These are phyloP conservation scores for Sphaerulina populicola DNA, from an alignment of 2,329 filamentous ascomycete genomes.

Conservation along the genomic window DNA sequence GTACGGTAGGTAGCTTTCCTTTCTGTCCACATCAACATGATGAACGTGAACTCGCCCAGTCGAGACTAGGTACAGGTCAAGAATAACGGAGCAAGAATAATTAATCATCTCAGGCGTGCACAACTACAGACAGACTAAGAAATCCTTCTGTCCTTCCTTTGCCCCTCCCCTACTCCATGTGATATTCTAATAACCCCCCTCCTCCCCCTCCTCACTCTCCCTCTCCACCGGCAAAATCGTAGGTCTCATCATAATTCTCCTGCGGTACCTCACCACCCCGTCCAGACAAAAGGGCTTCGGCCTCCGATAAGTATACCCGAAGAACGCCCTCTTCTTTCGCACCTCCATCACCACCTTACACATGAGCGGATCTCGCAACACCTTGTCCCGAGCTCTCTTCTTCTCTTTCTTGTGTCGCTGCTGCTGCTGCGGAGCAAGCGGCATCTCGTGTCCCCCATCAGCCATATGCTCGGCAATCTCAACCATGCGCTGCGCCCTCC, in stretches of 20 bases:
- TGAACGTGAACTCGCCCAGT: too few relatives aligned
- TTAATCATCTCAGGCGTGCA: too few relatives aligned
- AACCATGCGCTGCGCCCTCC: constrained; percentile 25
- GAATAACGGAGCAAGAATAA: too few relatives aligned
- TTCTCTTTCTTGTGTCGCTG: constrained; percentile 49
- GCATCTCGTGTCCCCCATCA: constrained; percentile 12
- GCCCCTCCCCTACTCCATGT: neutral
- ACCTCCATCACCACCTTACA: constrained; percentile 65
- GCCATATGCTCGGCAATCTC: constrained; percentile 23
- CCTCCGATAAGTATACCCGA: constrained; percentile 78
- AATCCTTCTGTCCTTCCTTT: too few relatives aligned
- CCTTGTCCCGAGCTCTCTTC: constrained; percentile 73
- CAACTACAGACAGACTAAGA: too few relatives aligned
- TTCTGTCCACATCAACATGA: too few relatives aligned
- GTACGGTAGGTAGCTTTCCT: too few relatives aligned
- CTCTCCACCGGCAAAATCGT: constrained; percentile 22
- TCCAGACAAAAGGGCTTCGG: constrained; percentile 25
- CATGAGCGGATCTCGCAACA: constrained; percentile 64
- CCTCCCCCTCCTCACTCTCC: constrained; percentile 3
- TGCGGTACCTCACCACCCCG: constrained; percentile 12
- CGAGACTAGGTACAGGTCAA: too few relatives aligned
- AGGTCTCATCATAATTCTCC: constrained; percentile 17
- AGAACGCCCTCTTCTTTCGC: constrained; percentile 72
- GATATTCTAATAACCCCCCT: neutral
- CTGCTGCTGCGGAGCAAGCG: neutral